phyloP scores from a whole-genome alignment of 2,329 filamentous ascomycete species.

The Diaporthe vexans region DNA sequence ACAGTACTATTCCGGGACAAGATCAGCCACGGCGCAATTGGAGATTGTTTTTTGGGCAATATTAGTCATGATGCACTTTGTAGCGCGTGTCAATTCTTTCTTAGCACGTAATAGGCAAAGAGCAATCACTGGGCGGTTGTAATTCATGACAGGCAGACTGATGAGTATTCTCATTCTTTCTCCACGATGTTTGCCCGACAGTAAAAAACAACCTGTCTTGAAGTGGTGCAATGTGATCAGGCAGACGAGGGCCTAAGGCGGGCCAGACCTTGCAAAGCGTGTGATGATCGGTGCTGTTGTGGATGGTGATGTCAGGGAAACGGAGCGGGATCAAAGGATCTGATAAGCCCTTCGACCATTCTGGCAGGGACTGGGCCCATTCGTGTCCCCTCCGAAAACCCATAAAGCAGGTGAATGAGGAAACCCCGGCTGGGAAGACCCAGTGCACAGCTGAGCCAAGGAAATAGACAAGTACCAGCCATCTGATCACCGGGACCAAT shows the following conservation, averaged over 20 bases:
- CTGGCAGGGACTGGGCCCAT: constrained; percentile 27
- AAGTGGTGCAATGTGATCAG: neutral
- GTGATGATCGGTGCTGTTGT: constrained; percentile 6
- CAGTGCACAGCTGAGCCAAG: constrained; percentile 19
- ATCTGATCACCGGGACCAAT: constrained; percentile 29
- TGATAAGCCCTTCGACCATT: constrained; percentile 28
- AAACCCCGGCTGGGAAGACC: constrained; percentile 1
- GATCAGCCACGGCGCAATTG: neutral
- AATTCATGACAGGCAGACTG: neutral
- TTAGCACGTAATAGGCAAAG: neutral
- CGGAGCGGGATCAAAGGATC: constrained; percentile 32
- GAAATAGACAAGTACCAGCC: constrained; percentile 9
- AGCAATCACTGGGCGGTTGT: neutral
- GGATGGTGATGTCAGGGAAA: constrained; percentile 36
- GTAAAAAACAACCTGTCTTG: neutral
- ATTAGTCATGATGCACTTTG: neutral
- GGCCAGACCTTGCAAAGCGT: constrained; percentile 32
- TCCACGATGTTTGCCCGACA: neutral
- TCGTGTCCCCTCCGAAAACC: neutral
- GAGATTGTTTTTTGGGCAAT: neutral
- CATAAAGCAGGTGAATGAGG: constrained; percentile 1
- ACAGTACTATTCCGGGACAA: neutral
- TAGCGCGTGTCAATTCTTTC: neutral
- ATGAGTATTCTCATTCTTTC: neutral
- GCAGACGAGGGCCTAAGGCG: constrained; percentile 15